These are phyloP conservation scores for Solanum chacoense DNA, from an alignment of 305 asterid genomes.

Conservation along the genomic window DNA sequence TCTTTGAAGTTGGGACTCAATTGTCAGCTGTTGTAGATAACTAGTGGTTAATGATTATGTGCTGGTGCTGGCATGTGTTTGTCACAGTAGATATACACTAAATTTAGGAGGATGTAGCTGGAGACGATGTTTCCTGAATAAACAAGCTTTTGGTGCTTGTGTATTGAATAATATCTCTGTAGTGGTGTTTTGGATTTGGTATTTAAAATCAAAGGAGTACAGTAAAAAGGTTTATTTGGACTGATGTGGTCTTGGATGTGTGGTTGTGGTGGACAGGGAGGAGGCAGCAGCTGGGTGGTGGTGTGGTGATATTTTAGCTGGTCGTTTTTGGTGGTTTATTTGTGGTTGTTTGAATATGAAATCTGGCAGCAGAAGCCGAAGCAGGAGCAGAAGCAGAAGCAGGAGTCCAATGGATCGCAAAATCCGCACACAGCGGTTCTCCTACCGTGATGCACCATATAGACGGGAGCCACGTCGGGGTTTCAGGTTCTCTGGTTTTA, in stretches of 20 bases:
- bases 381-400: slow-evolving; percentile 75
- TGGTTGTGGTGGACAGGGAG: slow-evolving; percentile 99
- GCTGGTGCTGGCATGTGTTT: background rate
- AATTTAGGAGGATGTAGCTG: background rate
- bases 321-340: slow-evolving; percentile 35
- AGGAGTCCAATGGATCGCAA: slow-evolving; percentile 94
- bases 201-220: slow-evolving; percentile 25
- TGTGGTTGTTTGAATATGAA: slow-evolving; percentile 55
- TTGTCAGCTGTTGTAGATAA: background rate
- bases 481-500: slow-evolving; percentile 79
- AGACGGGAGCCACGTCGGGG: slow-evolving; percentile 83
- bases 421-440: slow-evolving; percentile 72
- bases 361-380: slow-evolving; percentile 58
- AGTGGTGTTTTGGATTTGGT: slow-evolving; percentile 34
- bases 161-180: slow-evolving; percentile 20
- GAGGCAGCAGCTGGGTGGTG: slow-evolving; percentile 41
- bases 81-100: background rate
- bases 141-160: slow-evolving; percentile 10
- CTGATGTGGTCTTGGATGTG: slow-evolving; percentile 63
- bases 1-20: background rate
- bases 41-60: background rate
- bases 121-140: slow-evolving; percentile 3
- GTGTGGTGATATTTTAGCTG: slow-evolving; percentile 44
- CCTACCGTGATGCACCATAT: slow-evolving; percentile 94
- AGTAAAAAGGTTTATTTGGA: slow-evolving; percentile 45